Conservation (phyloP, 805 yeast species). For the Candida ficus region DNA sequence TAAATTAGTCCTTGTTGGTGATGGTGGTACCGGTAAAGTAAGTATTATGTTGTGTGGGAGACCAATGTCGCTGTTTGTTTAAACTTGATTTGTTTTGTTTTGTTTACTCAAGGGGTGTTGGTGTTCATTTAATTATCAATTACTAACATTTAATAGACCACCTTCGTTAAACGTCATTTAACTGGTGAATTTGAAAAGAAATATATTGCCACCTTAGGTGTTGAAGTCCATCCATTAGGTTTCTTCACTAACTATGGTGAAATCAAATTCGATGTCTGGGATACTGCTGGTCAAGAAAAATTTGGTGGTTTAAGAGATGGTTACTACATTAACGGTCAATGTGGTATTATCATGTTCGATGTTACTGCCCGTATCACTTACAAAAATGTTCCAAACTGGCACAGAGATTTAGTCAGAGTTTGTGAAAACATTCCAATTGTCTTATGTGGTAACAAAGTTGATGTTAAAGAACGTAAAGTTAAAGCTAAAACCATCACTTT, state of each 20-base stretch:
- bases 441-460: conserved; percentile 98
- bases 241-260: conserved; percentile 99
- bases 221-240: conserved; percentile 97
- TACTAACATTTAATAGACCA: conserved; percentile 51
- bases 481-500: conserved; percentile 99
- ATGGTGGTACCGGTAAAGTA: conserved; percentile 99
- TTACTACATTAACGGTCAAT: conserved; percentile 98
- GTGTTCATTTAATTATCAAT: background rate
- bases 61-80: background rate
- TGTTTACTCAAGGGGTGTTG: background rate
- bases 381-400: conserved; percentile 99
- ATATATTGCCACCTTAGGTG: conserved; percentile 98
- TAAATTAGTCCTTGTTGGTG: conserved; percentile 98
- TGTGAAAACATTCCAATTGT: conserved; percentile 99
- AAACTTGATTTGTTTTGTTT: conserved; percentile 3
- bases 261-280: conserved; percentile 99
- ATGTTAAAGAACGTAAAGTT: conserved; percentile 99
- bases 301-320: conserved; percentile 99
- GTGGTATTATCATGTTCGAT: conserved; percentile 99
- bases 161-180: conserved; percentile 98
- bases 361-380: conserved; percentile 99
- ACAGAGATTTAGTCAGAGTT: conserved; percentile 98
- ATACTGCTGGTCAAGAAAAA: conserved; percentile 99
- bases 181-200: conserved; percentile 99
- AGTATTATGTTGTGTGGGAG: too few relatives aligned